Percentiles rank a stretch among this genome's conserved stretches.
Conservation (phyloP, 176 grass and related monocot species). For the Lolium multiflorum region DNA sequence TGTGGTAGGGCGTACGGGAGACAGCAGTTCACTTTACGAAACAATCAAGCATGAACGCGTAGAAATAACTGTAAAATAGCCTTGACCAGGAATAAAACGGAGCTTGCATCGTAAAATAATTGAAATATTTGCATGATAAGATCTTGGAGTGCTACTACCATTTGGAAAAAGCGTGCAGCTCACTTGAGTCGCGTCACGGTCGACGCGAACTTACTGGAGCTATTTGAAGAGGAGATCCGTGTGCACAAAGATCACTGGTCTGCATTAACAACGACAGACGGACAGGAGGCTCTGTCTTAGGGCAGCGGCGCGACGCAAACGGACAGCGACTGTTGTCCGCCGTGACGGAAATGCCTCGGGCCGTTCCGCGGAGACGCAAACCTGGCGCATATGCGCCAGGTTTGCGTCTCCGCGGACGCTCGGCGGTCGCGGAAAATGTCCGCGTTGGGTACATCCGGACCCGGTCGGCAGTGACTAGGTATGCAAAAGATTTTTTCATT, state of each 20-base stretch:
- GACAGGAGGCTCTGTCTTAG: conserved; percentile 6
- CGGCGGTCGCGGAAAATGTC: too few species aligned
- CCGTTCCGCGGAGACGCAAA: too few species aligned
- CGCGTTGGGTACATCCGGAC: too few species aligned
- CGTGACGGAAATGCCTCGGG: too few species aligned
- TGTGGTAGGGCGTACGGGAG: background rate
- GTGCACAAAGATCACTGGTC: background rate
- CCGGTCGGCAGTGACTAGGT: too few species aligned
- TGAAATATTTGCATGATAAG: background rate
- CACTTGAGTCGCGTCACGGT: background rate
- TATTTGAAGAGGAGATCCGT: background rate
- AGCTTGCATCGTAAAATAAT: background rate
- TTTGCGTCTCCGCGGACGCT: too few species aligned
- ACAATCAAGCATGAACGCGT: background rate
- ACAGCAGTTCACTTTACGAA: conserved; percentile 1
- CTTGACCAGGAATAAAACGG: background rate
- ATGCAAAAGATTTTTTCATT: too few species aligned
- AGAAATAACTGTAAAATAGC: background rate
- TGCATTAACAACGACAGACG: conserved; percentile 3
- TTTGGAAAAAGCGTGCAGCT: background rate
- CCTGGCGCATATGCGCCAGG: too few species aligned
- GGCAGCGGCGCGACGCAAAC: too few species aligned
- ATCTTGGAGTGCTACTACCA: background rate
- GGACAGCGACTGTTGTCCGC: too few species aligned
- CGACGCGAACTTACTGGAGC: background rate